Conservation (phyloP, 352 stramenopile genomes). For the Pythium angustatum region DNA sequence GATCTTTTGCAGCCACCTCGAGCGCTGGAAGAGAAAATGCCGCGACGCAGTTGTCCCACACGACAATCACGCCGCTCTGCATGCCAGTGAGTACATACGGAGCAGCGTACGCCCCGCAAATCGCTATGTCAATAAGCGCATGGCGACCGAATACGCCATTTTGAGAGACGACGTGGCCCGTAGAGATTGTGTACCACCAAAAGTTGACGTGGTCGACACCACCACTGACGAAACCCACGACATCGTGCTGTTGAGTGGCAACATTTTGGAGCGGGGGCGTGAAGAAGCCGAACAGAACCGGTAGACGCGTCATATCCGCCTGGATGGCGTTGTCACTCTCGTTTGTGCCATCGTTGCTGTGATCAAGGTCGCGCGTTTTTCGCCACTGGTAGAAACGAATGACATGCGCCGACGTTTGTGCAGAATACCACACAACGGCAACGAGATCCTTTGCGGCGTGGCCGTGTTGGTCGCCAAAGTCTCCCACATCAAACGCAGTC, state of each 20-base stretch:
- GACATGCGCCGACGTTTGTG: slow-evolving; percentile 9
- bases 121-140: slow-evolving; percentile 48
- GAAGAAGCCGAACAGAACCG: slow-evolving; percentile 66
- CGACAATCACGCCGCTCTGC: slow-evolving; percentile 43
- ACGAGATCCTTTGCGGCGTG: slow-evolving; percentile 33
- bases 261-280: background rate
- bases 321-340: slow-evolving; percentile 21
- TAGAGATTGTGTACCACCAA: slow-evolving; percentile 54
- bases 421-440: slow-evolving; percentile 50
- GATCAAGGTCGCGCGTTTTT: slow-evolving; percentile 8
- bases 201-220: slow-evolving; percentile 73
- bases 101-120: slow-evolving; percentile 41
- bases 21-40: slow-evolving; percentile 38
- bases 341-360: slow-evolving; percentile 11
- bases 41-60: slow-evolving; percentile 61
- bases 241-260: background rate
- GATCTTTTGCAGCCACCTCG: slow-evolving; percentile 6
- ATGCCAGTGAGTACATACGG: slow-evolving; percentile 62
- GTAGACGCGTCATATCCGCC: slow-evolving; percentile 50
- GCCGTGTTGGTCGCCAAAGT: slow-evolving; percentile 14
- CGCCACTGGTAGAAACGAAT: slow-evolving; percentile 48
- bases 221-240: slow-evolving; percentile 54
- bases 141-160: slow-evolving; percentile 68
- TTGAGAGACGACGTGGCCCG: slow-evolving; percentile 49
- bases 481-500: slow-evolving; percentile 24